Evolutionary conservation across 805 yeast species (phyloP).

Genomic region (Hanseniaspora hatyaiensis): DNA sequence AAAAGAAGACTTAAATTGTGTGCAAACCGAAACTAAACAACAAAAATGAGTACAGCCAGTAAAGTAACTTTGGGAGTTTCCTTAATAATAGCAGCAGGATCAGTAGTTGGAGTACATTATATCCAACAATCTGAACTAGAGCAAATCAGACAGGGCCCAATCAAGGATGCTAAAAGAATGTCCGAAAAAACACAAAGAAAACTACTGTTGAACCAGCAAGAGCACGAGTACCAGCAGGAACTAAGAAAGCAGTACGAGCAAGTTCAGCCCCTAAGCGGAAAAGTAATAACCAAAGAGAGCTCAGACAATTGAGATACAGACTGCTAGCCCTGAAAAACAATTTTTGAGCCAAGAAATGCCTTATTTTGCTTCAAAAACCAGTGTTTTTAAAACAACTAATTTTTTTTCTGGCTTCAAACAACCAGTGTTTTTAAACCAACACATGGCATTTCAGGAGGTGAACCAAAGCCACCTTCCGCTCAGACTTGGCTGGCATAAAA

Average conservation of each 20-base stretch:
- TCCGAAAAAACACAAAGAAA: constrained; percentile 41
- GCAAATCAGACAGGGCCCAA: constrained; percentile 69
- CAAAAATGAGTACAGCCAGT: constrained; percentile 63
- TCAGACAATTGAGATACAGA: no score
- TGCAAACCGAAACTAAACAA: background rate
- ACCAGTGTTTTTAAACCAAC: no score
- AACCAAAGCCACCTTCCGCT: no score
- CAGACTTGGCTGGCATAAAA: no score
- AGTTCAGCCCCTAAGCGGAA: constrained; percentile 54
- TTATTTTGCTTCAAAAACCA: no score
- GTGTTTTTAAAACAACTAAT: no score
- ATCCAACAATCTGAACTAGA: constrained; percentile 61
- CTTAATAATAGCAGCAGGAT: constrained; percentile 41
- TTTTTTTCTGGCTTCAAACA: no score
- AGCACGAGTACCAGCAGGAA: constrained; percentile 53
- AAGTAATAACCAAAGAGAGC: constrained; percentile 28
- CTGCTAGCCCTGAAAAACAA: no score
- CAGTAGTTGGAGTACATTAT: constrained; percentile 58
- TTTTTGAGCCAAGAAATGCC: no score
- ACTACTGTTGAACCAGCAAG: constrained; percentile 41
- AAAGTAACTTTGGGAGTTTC: constrained; percentile 60
- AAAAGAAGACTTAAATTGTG: no score
- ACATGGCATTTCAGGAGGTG: no score
- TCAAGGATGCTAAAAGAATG: constrained; percentile 64
- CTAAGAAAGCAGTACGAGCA: constrained; percentile 46